Conservation (phyloP, 306 rosid species). For the Hippophae gyantsensis region DNA sequence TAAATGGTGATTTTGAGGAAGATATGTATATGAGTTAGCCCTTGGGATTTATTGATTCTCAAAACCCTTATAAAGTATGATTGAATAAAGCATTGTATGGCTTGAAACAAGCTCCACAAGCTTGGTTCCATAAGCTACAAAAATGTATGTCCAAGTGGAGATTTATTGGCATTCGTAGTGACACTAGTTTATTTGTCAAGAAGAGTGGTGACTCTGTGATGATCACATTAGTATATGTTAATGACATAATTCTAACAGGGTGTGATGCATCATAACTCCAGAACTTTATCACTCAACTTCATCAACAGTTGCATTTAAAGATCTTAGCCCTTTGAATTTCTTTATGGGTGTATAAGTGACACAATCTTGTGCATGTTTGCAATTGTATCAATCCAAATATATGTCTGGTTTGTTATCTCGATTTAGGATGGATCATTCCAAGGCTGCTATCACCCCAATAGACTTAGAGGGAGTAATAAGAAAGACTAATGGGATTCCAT, state of each 20-base stretch:
- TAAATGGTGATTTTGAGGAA: neutral
- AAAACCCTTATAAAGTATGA: neutral
- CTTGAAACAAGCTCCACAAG: neutral
- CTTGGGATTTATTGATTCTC: neutral
- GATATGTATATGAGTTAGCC: neutral
- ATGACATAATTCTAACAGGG: neutral
- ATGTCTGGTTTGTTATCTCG: neutral
- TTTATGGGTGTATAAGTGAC: neutral
- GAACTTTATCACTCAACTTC: neutral
- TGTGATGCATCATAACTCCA: neutral
- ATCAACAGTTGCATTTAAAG: neutral
- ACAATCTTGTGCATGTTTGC: neutral
- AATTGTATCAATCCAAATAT: neutral
- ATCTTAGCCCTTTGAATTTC: neutral
- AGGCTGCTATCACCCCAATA: neutral
- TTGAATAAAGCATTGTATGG: neutral
- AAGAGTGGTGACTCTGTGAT: neutral
- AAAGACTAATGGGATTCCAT: too few relatives aligned
- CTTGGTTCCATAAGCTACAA: neutral
- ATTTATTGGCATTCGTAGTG: neutral
- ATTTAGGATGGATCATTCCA: neutral
- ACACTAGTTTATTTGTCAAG: neutral
- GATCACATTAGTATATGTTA: neutral
- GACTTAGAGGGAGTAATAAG: too few relatives aligned
- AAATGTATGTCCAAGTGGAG: neutral